phyloP scores from a whole-genome alignment of 305 asterid species.

The Withania somnifera region DNA sequence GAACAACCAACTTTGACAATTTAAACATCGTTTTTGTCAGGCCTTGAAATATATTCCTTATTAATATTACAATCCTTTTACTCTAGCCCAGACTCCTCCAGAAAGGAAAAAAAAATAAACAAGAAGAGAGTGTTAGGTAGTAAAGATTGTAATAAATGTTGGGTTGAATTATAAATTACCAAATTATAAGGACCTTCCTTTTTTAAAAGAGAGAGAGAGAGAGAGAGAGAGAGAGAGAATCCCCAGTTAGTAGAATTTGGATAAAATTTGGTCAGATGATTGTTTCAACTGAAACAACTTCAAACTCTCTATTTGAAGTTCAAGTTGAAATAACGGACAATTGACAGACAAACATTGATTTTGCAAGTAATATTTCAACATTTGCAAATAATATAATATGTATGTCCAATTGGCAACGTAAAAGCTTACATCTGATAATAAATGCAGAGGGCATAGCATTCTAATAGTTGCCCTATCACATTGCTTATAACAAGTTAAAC shows the following conservation, averaged over 20 bases:
- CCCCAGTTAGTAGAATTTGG: neutral
- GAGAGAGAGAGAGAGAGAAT: neutral
- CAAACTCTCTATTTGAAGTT: neutral
- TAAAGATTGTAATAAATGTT: neutral
- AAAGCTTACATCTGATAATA: neutral
- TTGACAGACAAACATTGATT: neutral
- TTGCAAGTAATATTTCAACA: neutral
- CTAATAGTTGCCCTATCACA: neutral
- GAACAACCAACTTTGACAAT: neutral
- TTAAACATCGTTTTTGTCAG: neutral
- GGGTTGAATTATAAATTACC: neutral
- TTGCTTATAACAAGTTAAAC: neutral
- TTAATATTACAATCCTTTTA: neutral
- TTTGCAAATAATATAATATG: neutral
- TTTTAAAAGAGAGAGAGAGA: too few species aligned
- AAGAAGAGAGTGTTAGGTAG: neutral
- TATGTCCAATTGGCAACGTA: neutral
- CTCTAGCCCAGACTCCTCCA: neutral
- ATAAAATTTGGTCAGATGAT: neutral
- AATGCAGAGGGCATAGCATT: neutral
- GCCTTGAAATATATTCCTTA: neutral
- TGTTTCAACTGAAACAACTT: neutral
- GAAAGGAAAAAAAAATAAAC: neutral
- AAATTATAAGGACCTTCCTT: neutral
- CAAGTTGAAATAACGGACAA: neutral